These are phyloP conservation scores for Ogataea nonfermentans DNA, from an alignment of 805 yeast genomes.

Conservation along the genomic window DNA sequence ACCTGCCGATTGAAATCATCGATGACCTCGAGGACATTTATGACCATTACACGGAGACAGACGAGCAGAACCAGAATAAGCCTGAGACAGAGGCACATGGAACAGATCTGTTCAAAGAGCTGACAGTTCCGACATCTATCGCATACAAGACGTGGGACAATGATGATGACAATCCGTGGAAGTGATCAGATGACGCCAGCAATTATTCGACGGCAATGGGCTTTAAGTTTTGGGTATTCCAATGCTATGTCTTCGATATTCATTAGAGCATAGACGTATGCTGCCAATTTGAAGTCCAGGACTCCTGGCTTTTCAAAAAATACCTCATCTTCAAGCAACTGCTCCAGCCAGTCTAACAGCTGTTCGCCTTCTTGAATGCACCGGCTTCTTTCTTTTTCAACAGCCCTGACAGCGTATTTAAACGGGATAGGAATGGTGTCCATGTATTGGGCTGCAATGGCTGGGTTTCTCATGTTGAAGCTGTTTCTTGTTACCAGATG, in stretches of 20 bases:
- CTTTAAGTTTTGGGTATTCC: constrained; percentile 10
- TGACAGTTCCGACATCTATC: constrained; percentile 47
- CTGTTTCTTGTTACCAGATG: constrained; percentile 10
- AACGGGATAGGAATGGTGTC: constrained; percentile 8
- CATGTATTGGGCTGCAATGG: constrained; percentile 19
- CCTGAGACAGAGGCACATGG: constrained; percentile 5
- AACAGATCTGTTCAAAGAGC: constrained; percentile 47
- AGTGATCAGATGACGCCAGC: constrained; percentile 12
- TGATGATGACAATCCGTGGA: constrained; percentile 71
- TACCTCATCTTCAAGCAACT: constrained; percentile 2
- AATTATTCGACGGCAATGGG: constrained; percentile 20
- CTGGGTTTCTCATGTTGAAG: constrained; percentile 37
- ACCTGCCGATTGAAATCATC: constrained; percentile 63
- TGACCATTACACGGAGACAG: constrained; percentile 33
- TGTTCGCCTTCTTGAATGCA: constrained; percentile 20
- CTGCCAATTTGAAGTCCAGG: constrained; percentile 27
- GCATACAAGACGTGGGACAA: constrained; percentile 54
- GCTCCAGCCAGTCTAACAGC: constrained; percentile 13
- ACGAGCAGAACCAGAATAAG: constrained; percentile 12
- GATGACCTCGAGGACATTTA: constrained; percentile 72
- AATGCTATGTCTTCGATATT: constrained; percentile 15
- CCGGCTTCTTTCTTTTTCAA: constrained; percentile 14
- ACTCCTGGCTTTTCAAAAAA: constrained; percentile 19
- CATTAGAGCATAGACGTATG: constrained; percentile 19
- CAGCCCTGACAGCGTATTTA: constrained; percentile 6